A percentile compares a stretch with the other conserved stretches of the same genome.
Evolutionary conservation across 176 grass and related monocot genomes (phyloP).

Genomic region (Puccinellia tenuiflora): DNA sequence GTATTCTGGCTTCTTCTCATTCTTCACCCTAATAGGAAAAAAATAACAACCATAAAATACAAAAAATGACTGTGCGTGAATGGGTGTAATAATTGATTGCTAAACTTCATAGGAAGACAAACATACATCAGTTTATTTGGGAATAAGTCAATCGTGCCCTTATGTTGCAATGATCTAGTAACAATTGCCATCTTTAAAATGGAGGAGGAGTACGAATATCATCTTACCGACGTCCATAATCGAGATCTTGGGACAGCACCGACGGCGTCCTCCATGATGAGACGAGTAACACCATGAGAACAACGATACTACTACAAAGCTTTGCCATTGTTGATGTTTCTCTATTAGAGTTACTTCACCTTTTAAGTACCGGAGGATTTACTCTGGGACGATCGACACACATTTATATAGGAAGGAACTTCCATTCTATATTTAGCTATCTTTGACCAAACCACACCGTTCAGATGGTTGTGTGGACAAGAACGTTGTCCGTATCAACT

Average conservation of each 20-base stretch:
- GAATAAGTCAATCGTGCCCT: not conserved
- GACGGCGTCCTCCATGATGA: not conserved
- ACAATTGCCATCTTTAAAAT: not conserved
- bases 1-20: not conserved
- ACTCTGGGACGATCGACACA: not conserved
- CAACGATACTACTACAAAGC: not conserved
- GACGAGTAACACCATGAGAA: slow-evolving; percentile 17
- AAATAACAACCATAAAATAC: not conserved
- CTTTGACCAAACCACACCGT: not conserved
- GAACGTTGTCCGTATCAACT: not conserved
- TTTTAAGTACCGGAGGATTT: not conserved
- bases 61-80: not conserved
- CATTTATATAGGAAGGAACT: slow-evolving; percentile 22
- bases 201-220: not conserved
- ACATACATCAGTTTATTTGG: not conserved
- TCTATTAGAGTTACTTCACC: not conserved
- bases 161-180: not conserved
- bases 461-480: slow-evolving; percentile 2
- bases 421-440: slow-evolving; percentile 5
- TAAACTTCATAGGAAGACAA: not conserved
- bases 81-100: not conserved
- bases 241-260: slow-evolving; percentile 7
- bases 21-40: not conserved
- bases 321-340: slow-evolving; percentile 16
- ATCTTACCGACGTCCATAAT: slow-evolving; percentile 17